Evolutionary conservation across 2,329 filamentous ascomycete genomes (phyloP).

Genomic region (Aspergillus piperis): DNA sequence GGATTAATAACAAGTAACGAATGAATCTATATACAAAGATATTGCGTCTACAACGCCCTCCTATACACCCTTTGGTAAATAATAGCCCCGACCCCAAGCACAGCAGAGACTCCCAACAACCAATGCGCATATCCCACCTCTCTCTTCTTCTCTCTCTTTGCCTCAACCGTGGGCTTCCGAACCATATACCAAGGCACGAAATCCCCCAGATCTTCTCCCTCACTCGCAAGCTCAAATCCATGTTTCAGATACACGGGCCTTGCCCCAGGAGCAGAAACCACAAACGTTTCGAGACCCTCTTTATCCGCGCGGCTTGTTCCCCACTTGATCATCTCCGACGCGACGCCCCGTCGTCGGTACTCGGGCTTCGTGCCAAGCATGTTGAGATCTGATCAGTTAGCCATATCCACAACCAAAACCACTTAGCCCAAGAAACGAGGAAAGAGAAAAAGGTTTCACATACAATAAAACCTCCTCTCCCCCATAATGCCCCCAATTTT

Average conservation of each 20-base stretch:
- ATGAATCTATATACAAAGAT: not conserved
- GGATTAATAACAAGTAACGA: too few species aligned
- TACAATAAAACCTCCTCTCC: conserved; percentile 28
- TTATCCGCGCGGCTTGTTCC: conserved; percentile 39
- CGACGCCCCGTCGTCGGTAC: conserved; percentile 26
- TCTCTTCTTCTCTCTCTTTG: too few species aligned
- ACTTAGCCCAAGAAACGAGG: not conserved
- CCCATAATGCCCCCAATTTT: conserved; percentile 22
- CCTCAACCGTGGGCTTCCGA: not conserved
- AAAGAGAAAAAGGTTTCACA: conserved; percentile 4
- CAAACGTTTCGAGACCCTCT: conserved; percentile 37
- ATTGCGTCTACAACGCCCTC: not conserved
- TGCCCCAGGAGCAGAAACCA: conserved; percentile 39
- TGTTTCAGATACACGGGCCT: conserved; percentile 41
- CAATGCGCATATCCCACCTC: not conserved
- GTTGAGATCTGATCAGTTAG: conserved; percentile 23
- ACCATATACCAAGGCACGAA: conserved; percentile 18
- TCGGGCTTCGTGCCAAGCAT: conserved; percentile 28
- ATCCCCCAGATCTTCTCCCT: conserved; percentile 4
- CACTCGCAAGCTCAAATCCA: conserved; percentile 36
- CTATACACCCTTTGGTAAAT: not conserved
- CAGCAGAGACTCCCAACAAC: not conserved
- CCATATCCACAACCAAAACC: not conserved
- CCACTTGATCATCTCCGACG: conserved; percentile 36
- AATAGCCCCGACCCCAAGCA: not conserved